A percentile compares a stretch with the other conserved stretches of the same genome.
These are phyloP conservation scores for Cocos nucifera DNA, from an alignment of 176 grass and related monocot species.

Conservation along the genomic window DNA sequence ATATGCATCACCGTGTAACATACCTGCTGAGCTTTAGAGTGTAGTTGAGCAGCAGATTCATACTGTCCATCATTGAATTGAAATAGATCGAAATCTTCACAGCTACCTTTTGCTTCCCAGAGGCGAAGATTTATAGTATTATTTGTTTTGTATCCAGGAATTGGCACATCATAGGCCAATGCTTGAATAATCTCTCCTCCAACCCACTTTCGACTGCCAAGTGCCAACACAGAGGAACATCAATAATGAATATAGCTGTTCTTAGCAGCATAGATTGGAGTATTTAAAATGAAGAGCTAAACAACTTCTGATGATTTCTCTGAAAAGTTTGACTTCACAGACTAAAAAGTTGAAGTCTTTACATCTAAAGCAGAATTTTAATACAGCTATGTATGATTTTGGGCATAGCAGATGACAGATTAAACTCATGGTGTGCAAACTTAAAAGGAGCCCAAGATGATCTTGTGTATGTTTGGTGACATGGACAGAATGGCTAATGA, in stretches of 20 bases:
- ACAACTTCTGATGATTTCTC: no score
- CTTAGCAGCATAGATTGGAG: background rate
- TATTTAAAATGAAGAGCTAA: background rate
- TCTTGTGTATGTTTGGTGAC: no score
- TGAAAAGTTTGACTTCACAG: no score
- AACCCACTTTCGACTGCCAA: slow-evolving; percentile 63
- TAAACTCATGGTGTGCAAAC: no score
- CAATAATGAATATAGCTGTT: background rate
- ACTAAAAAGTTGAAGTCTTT: no score
- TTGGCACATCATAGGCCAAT: slow-evolving; percentile 92
- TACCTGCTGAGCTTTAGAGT: slow-evolving; percentile 89
- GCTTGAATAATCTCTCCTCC: slow-evolving; percentile 84
- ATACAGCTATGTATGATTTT: no score
- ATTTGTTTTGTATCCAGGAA: slow-evolving; percentile 97
- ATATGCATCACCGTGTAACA: background rate
- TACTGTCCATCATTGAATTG: slow-evolving; percentile 90
- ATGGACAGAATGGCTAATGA: no score
- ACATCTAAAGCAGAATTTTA: no score
- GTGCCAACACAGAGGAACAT: background rate
- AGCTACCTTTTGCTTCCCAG: slow-evolving; percentile 82
- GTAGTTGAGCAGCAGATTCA: slow-evolving; percentile 72
- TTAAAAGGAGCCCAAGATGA: no score
- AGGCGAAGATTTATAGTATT: slow-evolving; percentile 92
- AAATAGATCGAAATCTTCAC: slow-evolving; percentile 91
- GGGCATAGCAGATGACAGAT: no score